These are phyloP conservation scores for Tubosaeta sp. DNA, from an alignment of 768 basidiomycete species.

Conservation along the genomic window DNA sequence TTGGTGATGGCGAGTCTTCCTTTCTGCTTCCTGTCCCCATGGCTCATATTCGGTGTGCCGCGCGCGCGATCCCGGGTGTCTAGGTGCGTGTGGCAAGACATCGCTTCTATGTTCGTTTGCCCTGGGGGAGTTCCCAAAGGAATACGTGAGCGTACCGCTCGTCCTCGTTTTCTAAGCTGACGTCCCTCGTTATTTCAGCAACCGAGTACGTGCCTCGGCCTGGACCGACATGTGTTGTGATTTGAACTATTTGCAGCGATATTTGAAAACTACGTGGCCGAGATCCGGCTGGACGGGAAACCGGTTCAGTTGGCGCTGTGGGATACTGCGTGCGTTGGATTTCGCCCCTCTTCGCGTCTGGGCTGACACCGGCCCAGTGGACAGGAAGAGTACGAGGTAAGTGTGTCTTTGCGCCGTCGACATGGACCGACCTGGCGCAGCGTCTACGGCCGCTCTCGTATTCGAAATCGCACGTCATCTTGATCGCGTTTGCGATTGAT, in stretches of 20 bases:
- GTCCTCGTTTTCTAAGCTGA: background rate
- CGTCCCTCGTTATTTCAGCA: conserved; percentile 29
- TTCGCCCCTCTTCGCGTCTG: background rate
- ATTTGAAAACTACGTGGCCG: conserved; percentile 98
- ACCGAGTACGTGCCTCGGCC: conserved; percentile 37
- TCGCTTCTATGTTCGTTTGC: conserved; percentile 88
- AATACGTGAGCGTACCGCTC: conserved; percentile 59
- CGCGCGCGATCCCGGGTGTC: background rate
- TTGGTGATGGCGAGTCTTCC: conserved; percentile 79
- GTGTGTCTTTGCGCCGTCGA: background rate
- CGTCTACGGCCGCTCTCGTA: conserved; percentile 95
- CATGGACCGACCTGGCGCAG: conserved; percentile 32
- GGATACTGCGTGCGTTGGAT: conserved; percentile 90
- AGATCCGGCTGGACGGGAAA: conserved; percentile 96
- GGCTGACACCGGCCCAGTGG: conserved; percentile 51
- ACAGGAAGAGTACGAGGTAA: conserved; percentile 96
- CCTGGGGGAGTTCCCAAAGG: conserved; percentile 90
- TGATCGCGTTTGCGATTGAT: conserved; percentile 96
- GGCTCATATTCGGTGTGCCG: background rate
- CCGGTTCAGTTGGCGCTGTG: conserved; percentile 95
- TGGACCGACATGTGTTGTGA: background rate
- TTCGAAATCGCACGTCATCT: conserved; percentile 97
- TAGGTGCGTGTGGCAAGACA: conserved; percentile 96
- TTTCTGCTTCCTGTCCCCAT: background rate
- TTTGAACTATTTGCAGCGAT: conserved; percentile 54